Base-by-base conservation (phyloP, 331 rosid species). In the Telfairia occidentalis region DNA sequence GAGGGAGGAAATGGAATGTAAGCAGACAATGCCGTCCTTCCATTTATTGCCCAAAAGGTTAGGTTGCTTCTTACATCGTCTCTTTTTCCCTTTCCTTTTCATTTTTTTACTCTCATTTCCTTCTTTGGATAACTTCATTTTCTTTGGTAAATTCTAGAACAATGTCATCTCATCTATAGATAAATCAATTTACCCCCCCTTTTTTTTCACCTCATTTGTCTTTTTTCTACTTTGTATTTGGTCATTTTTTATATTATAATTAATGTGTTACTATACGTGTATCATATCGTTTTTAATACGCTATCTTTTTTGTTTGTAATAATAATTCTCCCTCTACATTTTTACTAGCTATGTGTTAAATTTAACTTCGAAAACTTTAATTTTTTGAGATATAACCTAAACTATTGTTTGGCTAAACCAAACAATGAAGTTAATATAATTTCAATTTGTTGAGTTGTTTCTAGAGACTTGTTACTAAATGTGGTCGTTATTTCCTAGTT, bases 1-100 rank as follows among this genome's bases (percentile, higher is more conserved):
- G 46, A 72, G 28, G 46, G n/a, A 46, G 76, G 76, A 52, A 72
- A 48, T 72, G 42, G 5, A 72, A 18, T 48, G 21, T 72, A 50
- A 18, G 43, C 2, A 52, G 60, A 48, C 43, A 52, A 45, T 40
- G 26, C 42, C 58, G 4, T 29, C 48, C 46, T 63, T 37, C 2
- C 37, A 42, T 43, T 69, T 24, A 43, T 69, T 69, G 37, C 24
- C 6, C 11, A 69, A 43, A 69, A 69, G 57, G 57, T 70, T 45
- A 42, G 58, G 58, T 70, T 15, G 28, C 9, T 70, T 28, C 21
- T 42, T 28, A 70, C 75, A 70, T 70, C 75, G 46, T 45, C 46
- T 70, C 7, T 45, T 66, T 66, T 13, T 11, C 16, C 9, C 4
- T 11, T 2, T 10, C 9, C 18, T 23, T 3, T 66, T 66, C 38